Percentiles rank a stretch among this genome's conserved stretches.
These are phyloP conservation scores for Heteromeles arbutifolia DNA, from an alignment of 306 rosid genomes.

Conservation along the genomic window DNA sequence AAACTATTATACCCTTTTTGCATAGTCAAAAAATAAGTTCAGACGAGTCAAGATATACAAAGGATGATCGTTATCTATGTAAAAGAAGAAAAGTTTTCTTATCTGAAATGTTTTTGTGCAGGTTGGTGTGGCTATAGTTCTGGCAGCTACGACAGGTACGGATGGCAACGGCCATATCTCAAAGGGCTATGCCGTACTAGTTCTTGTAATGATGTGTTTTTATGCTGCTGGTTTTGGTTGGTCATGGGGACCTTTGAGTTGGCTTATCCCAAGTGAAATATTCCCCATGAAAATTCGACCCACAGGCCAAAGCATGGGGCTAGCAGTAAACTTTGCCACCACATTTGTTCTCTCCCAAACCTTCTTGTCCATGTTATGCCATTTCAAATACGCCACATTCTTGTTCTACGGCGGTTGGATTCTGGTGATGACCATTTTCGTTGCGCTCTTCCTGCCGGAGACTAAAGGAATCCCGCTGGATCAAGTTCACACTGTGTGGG, in stretches of 20 bases:
- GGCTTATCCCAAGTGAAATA: conserved; percentile 75
- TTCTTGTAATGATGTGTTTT: conserved; percentile 41
- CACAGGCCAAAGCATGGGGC: conserved; percentile 58
- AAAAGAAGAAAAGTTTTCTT: not conserved
- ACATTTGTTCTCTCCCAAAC: conserved; percentile 49
- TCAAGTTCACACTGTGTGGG: conserved; percentile 51
- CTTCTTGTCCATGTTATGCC: conserved; percentile 62
- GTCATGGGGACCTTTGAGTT: conserved; percentile 75
- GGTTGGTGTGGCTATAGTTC: conserved; percentile 44
- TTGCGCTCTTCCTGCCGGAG: conserved; percentile 57
- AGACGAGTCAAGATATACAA: not conserved
- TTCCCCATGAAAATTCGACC: conserved; percentile 54
- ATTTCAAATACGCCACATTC: conserved; percentile 60
- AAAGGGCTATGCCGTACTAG: conserved; percentile 35
- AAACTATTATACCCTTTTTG: not conserved
- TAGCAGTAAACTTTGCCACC: conserved; percentile 38
- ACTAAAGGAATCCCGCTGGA: conserved; percentile 64
- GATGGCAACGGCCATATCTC: conserved; percentile 36
- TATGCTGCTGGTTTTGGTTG: conserved; percentile 74
- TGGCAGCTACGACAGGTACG: conserved; percentile 37
- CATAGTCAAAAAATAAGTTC: not conserved
- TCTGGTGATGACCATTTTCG: conserved; percentile 45
- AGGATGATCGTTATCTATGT: not conserved
- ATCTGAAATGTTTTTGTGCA: not conserved
- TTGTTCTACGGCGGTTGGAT: conserved; percentile 62